Percentiles rank a stretch among this genome's conserved stretches.
These are phyloP conservation scores for Plenodomus tracheiphilus DNA, from an alignment of 2,329 filamentous ascomycete species.

Conservation along the genomic window DNA sequence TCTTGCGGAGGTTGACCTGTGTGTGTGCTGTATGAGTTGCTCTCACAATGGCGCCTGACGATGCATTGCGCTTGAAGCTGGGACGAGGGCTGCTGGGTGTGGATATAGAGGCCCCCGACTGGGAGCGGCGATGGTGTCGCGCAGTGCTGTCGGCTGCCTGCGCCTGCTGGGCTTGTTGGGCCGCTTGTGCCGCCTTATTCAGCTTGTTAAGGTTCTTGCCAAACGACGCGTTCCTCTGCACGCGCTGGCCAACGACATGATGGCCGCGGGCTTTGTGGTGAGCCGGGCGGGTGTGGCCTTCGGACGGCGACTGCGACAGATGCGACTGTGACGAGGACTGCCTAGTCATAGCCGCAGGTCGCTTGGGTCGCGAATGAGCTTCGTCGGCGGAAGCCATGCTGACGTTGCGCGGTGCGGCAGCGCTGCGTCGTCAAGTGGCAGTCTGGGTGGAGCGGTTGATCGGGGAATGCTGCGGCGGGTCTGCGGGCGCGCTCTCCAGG, in stretches of 20 bases:
- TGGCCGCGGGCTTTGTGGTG: constrained; percentile 43
- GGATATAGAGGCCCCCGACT: constrained; percentile 42
- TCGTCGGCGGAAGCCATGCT: constrained; percentile 43
- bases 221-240: constrained; percentile 45
- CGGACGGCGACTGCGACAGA: constrained; percentile 45
- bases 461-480: constrained; percentile 1
- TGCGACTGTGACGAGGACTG: constrained; percentile 45
- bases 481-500: neutral
- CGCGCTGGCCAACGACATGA: constrained; percentile 48
- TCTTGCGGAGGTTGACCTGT: constrained; percentile 44
- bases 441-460: constrained; percentile 4
- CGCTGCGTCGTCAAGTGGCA: constrained; percentile 12
- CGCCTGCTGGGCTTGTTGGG: constrained; percentile 19
- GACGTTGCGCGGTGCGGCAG: constrained; percentile 29
- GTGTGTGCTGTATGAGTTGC: constrained; percentile 33
- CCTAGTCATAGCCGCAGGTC: constrained; percentile 39
- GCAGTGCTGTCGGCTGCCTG: constrained; percentile 30
- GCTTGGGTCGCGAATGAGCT: constrained; percentile 40
- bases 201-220: constrained; percentile 50
- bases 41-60: constrained; percentile 43
- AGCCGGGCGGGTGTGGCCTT: constrained; percentile 29
- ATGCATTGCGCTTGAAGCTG: constrained; percentile 49
- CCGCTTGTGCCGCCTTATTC: constrained; percentile 35
- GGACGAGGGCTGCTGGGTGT: constrained; percentile 45
- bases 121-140: constrained; percentile 44